Evolutionary conservation across 2,329 filamentous ascomycete genomes (phyloP).

Genomic region (Zymoseptoria passerinii): DNA sequence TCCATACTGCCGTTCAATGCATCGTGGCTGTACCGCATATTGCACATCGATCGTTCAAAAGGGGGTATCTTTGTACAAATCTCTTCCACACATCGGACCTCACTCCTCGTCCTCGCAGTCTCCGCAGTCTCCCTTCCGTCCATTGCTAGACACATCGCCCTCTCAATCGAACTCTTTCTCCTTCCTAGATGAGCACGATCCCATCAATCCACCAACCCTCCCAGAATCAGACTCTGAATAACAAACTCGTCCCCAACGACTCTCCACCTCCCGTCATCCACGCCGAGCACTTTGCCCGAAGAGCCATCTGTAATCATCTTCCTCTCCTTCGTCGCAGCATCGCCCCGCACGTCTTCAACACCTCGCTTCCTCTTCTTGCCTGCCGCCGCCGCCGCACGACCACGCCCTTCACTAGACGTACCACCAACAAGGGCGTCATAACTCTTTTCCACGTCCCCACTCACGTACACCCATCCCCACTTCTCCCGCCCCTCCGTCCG

Average conservation of each 20-base stretch:
- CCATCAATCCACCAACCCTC: constrained; percentile 56
- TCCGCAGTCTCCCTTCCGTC: not conserved
- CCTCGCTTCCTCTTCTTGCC: constrained; percentile 39
- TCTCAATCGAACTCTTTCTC: too few species aligned
- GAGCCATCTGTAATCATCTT: constrained; percentile 37
- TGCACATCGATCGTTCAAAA: too few species aligned
- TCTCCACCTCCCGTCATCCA: constrained; percentile 25
- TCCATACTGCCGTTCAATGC: too few species aligned
- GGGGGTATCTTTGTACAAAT: too few species aligned
- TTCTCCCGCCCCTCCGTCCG: constrained; percentile 46
- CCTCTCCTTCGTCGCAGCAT: constrained; percentile 12
- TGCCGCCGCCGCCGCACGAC: constrained; percentile 9
- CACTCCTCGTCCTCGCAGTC: not conserved
- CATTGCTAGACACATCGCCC: too few species aligned
- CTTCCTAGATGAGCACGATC: not conserved
- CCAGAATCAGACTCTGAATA: constrained; percentile 85
- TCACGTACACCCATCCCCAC: constrained; percentile 75
- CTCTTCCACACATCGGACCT: too few species aligned
- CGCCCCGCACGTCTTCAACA: constrained; percentile 20
- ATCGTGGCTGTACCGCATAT: too few species aligned
- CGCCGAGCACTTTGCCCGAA: constrained; percentile 30
- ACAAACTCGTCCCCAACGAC: constrained; percentile 79
- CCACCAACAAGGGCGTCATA: constrained; percentile 42
- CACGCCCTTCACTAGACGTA: constrained; percentile 11
- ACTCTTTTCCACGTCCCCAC: constrained; percentile 52